Evolutionary conservation across 257 asterid genomes (phyloP), one percentile per base, ranked within the genome.

Genomic region (Lycium ferocissimum): DNA sequence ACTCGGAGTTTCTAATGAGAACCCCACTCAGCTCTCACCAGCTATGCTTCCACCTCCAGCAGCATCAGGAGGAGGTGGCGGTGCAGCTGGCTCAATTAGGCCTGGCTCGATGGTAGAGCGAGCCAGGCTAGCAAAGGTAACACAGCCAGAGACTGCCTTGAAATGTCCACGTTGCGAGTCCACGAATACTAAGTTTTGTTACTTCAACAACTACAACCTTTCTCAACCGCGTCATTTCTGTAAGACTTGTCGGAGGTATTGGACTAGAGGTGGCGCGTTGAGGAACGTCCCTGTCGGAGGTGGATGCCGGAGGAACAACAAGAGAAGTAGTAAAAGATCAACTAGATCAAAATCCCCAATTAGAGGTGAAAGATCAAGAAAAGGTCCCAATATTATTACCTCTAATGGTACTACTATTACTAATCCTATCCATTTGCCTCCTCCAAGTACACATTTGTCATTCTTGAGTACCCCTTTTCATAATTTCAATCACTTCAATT

Each of bases 91-190:
- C 47, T 45, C 63, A 15, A 20, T 75, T 6, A 84, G 87, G 82
- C 85, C 89, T 4, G 88, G 88, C 3, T 88, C 88, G 1, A 84
- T 87, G 81, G 35, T 81, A 1, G 89, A 89, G 58, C 76, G 88
- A 20, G 90, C 88, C 33, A 76, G 90, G 66, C 76, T 86, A 13
- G 82, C 92, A 0, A 87, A 88, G 78, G 8, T 87, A 40, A 85
- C 90, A 6, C 85, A 56, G 2, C 89, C 88, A 6, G 90, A 87
- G 33, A 22, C 83, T 26, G 66, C 85, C 0, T 86, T 84, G 9
- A 89, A 88, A 61, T 89, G 92, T 81, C 92, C 92, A 1, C 87
- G 92, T 7, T 89, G 92, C 43, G 92, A 88, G 14, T 89, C 92
- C 0, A 82, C 80, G 0, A 89, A 89, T 69, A 89, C 91, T 1